phyloP scores from a whole-genome alignment of 208 protist genomes.

The Leishmania arabica region DNA sequence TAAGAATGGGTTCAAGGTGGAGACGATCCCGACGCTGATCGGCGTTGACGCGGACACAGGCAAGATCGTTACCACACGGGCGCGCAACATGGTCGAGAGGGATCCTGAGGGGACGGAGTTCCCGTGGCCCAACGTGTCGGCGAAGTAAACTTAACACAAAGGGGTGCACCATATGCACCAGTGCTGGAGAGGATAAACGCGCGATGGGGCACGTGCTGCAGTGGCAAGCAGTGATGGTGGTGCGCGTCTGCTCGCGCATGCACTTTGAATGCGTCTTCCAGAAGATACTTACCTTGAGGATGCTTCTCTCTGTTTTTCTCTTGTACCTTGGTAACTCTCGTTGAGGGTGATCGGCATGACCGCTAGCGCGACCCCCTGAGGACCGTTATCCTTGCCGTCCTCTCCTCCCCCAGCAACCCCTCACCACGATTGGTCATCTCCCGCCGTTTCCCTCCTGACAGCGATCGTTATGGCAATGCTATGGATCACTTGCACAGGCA shows the following conservation, averaged over 20 bases:
- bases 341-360: not conserved
- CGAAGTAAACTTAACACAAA: conserved; percentile 1
- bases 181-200: not conserved
- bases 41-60: conserved; percentile 78
- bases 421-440: not conserved
- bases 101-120: conserved; percentile 75
- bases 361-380: not conserved
- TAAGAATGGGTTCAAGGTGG: conserved; percentile 53
- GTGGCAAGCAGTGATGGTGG: not conserved
- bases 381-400: not conserved
- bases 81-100: conserved; percentile 49
- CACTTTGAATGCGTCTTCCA: not conserved
- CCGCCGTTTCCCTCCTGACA: not conserved
- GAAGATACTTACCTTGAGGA: not conserved
- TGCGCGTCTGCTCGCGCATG: not conserved
- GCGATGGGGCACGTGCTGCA: not conserved
- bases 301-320: no score
- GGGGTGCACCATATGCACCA: not conserved
- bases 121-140: conserved; percentile 52
- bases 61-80: conserved; percentile 67
- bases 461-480: not conserved
- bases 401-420: not conserved
- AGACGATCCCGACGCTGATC: conserved; percentile 83
- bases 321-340: not conserved
- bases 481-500: not conserved